These are phyloP conservation scores for Apophysomyces trapeziformis DNA, from an alignment of 371 early-diverging fungal species.

Conservation along the genomic window DNA sequence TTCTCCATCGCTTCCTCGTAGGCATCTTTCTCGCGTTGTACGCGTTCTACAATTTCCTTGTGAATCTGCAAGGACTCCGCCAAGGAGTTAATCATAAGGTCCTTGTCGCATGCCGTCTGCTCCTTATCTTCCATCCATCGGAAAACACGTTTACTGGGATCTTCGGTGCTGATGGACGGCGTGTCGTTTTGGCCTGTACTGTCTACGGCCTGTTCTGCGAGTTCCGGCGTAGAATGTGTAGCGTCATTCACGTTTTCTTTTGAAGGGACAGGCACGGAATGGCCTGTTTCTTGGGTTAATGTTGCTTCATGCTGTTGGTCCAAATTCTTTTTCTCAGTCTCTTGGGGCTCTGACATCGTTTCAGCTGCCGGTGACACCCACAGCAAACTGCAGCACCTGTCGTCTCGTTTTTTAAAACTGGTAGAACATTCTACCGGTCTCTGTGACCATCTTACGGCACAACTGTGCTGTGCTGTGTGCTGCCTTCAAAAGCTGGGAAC, in stretches of 20 bases:
- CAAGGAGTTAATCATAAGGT: slow-evolving; percentile 2
- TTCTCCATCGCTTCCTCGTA: slow-evolving; percentile 25
- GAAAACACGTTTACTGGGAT: background rate
- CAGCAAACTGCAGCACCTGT: too few relatives aligned
- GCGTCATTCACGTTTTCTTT: background rate
- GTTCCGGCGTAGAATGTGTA: background rate
- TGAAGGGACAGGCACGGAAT: background rate
- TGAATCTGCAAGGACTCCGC: slow-evolving; percentile 1
- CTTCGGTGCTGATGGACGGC: background rate
- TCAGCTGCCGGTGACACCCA: background rate
- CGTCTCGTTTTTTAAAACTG: too few relatives aligned
- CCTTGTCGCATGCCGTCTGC: slow-evolving; percentile 3
- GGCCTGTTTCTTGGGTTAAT: background rate
- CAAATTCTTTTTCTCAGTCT: background rate
- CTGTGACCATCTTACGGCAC: too few relatives aligned
- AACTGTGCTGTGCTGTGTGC: too few relatives aligned
- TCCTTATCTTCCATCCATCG: background rate
- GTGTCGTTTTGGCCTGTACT: background rate
- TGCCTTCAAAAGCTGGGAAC: too few relatives aligned
- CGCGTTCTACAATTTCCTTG: slow-evolving; percentile 7
- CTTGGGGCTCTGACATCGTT: background rate
- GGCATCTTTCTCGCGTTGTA: slow-evolving; percentile 25
- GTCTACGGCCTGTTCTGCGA: background rate
- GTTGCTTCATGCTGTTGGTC: background rate
- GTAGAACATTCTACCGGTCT: too few relatives aligned